A percentile compares a stretch with the other conserved stretches of the same genome.
These are phyloP conservation scores for Emmonsiellopsis sp. DNA, from an alignment of 2,329 filamentous ascomycete species.

Conservation along the genomic window DNA sequence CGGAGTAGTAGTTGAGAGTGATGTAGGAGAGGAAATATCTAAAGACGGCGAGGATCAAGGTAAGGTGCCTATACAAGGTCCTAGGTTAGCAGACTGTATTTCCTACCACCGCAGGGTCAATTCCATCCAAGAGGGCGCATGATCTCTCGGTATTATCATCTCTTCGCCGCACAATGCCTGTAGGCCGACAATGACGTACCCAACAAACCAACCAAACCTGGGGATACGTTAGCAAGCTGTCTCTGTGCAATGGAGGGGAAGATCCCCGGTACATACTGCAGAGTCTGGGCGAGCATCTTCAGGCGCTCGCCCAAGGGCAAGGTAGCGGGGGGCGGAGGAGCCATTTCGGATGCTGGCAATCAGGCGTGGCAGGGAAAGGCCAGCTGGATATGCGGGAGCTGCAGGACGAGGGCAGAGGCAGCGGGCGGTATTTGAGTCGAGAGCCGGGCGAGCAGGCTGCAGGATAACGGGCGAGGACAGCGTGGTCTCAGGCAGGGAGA, in stretches of 20 bases:
- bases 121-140: no score
- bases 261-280: constrained; percentile 65
- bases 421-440: neutral
- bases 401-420: neutral
- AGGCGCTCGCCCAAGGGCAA: constrained; percentile 67
- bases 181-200: constrained; percentile 47
- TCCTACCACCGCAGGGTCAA: no score
- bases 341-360: constrained; percentile 40
- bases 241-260: constrained; percentile 2
- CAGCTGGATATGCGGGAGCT: neutral
- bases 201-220: constrained; percentile 64
- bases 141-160: neutral
- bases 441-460: neutral
- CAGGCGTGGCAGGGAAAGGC: neutral
- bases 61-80: constrained; percentile 58
- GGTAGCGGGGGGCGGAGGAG: constrained; percentile 61
- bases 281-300: constrained; percentile 69
- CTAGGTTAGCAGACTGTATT: neutral
- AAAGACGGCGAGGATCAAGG: constrained; percentile 69
- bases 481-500: neutral
- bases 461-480: neutral
- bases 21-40: constrained; percentile 81
- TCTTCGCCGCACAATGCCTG: neutral
- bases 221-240: constrained; percentile 18
- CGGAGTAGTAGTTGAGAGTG: constrained; percentile 74